A percentile compares a stretch with the other conserved stretches of the same genome.
These are phyloP conservation scores for Salix arbutifolia DNA, from an alignment of 345 rosid genomes.

Conservation along the genomic window DNA sequence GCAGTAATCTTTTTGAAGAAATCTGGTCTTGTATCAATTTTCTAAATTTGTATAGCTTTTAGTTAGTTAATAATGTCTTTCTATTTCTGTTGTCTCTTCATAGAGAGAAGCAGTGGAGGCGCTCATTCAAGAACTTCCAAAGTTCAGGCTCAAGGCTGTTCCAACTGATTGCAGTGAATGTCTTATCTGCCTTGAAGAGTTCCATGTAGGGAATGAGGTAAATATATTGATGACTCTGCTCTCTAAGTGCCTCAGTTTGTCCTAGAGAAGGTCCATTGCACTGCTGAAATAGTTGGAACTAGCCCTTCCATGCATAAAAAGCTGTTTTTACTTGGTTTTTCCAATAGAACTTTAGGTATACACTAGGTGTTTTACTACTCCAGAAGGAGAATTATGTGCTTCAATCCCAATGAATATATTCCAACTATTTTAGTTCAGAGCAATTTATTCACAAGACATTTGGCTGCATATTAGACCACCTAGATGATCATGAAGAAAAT, in stretches of 20 bases:
- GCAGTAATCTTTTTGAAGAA: background rate
- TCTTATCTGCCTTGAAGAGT: conserved; percentile 96
- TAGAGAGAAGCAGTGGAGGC: conserved; percentile 98
- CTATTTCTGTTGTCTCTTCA: conserved; percentile 5
- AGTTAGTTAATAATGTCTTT: background rate
- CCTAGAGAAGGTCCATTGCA: background rate
- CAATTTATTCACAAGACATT: background rate
- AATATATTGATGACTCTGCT: background rate
- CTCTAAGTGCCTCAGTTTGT: background rate
- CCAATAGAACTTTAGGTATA: background rate
- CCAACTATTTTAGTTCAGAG: background rate
- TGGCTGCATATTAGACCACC: background rate
- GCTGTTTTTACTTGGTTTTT: background rate
- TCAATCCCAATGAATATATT: background rate
- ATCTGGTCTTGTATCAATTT: background rate
- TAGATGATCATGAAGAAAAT: background rate
- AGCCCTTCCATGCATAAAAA: background rate
- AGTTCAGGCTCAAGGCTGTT: conserved; percentile 89
- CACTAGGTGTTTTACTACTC: background rate
- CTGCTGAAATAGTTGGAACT: background rate
- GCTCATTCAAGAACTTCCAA: conserved; percentile 94
- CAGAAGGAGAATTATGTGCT: background rate
- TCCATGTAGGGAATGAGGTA: conserved; percentile 89
- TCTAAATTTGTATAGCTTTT: background rate
- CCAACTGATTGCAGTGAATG: conserved; percentile 98